A percentile compares a stretch with the other conserved stretches of the same genome.
phyloP scores from a whole-genome alignment of 441 rosid species.

The Pelargonium myrrhifolium region DNA sequence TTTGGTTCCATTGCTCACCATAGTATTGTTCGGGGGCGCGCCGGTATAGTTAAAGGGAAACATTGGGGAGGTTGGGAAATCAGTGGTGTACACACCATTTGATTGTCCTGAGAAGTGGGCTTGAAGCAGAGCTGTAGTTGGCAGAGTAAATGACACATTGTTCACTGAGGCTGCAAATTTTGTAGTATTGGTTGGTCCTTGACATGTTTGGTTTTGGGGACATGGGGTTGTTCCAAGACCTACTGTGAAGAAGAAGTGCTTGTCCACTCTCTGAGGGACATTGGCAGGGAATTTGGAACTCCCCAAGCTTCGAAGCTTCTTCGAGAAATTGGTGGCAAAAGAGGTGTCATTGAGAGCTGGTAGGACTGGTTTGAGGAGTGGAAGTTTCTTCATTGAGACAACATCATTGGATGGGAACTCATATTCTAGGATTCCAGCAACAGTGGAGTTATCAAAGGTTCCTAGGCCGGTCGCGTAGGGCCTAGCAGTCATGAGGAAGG shows the following conservation, averaged over 20 bases:
- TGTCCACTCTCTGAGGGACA: conserved; percentile 44
- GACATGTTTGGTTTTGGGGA: conserved; percentile 23
- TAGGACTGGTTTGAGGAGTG: conserved; percentile 32
- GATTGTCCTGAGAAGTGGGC: conserved; percentile 43
- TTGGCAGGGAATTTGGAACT: conserved; percentile 34
- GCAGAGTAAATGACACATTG: conserved; percentile 44
- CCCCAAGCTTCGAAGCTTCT: conserved; percentile 38
- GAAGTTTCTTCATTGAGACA: conserved; percentile 40
- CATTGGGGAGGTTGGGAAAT: conserved; percentile 56
- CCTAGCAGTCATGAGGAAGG: conserved; percentile 46
- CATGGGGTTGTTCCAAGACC: conserved; percentile 47
- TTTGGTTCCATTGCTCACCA: conserved; percentile 33
- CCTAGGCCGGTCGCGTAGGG: conserved; percentile 42
- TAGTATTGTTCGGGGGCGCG: conserved; percentile 39
- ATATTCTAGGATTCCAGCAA: conserved; percentile 24
- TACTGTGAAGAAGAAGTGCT: conserved; percentile 41
- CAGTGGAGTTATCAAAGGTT: conserved; percentile 31
- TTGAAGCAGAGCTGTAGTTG: conserved; percentile 46
- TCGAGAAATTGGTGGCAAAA: conserved; percentile 32
- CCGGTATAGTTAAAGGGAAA: conserved; percentile 47
- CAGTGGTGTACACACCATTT: conserved; percentile 38
- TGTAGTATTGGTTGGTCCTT: conserved; percentile 28
- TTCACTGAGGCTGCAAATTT: conserved; percentile 48
- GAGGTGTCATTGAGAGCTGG: conserved; percentile 43
- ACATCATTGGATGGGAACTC: not conserved